These are phyloP conservation scores for Debaryomyces fabryi DNA, from an alignment of 1,139 yeast genomes.

Conservation along the genomic window DNA sequence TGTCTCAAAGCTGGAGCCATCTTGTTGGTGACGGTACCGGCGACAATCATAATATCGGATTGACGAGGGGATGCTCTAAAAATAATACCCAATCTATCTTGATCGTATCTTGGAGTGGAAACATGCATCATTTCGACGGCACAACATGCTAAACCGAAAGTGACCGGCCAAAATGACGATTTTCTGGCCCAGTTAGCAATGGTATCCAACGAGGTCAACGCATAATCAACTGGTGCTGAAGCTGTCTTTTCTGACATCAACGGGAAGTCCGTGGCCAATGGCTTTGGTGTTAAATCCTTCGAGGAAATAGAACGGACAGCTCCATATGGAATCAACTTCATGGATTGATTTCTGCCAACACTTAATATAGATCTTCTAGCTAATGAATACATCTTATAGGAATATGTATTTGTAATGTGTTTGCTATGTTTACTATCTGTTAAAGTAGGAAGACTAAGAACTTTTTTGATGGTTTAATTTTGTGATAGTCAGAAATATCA, in stretches of 20 bases:
- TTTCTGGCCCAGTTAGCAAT: constrained; percentile 93
- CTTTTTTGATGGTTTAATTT: constrained; percentile 4
- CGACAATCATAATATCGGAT: constrained; percentile 91
- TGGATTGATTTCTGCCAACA: constrained; percentile 20
- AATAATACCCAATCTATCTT: constrained; percentile 90
- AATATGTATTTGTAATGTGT: constrained; percentile 8
- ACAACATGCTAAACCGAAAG: constrained; percentile 90
- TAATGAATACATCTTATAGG: constrained; percentile 15
- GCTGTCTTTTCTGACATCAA: constrained; percentile 50
- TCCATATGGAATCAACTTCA: constrained; percentile 15
- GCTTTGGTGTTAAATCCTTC: constrained; percentile 48
- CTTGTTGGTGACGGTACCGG: constrained; percentile 89
- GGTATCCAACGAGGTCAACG: constrained; percentile 80
- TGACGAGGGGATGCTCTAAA: constrained; percentile 95
- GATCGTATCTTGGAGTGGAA: constrained; percentile 90
- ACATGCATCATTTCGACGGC: constrained; percentile 97
- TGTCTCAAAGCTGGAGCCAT: constrained; percentile 95
- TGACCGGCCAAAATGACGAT: constrained; percentile 92
- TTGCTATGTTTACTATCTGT: constrained; percentile 9
- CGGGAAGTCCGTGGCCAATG: constrained; percentile 48
- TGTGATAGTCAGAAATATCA: constrained; percentile 22
- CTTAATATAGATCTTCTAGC: constrained; percentile 27
- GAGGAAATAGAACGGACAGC: constrained; percentile 29
- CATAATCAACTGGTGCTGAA: constrained; percentile 69
- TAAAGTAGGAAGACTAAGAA: not conserved